Conservation (phyloP, 805 yeast genomes). For the Zygosaccharomyces bailii region DNA sequence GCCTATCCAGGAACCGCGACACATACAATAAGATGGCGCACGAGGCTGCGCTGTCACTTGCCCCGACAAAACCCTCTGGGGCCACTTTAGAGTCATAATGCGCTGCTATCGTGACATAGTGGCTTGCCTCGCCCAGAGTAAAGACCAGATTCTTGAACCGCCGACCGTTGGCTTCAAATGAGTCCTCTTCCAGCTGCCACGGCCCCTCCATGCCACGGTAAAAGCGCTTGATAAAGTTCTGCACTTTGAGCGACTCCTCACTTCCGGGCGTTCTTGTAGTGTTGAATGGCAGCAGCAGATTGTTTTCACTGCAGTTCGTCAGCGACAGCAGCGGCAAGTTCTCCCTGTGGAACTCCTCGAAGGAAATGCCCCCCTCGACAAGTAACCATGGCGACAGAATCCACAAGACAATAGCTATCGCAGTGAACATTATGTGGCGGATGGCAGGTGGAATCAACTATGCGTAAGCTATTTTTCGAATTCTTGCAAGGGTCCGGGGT, state of each 20-base stretch:
- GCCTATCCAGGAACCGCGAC: slow-evolving; percentile 35
- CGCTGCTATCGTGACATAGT: slow-evolving; percentile 44
- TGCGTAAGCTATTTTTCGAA: too few species aligned
- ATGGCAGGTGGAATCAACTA: too few species aligned
- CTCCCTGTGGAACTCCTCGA: slow-evolving; percentile 8
- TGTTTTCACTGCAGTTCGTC: slow-evolving; percentile 6
- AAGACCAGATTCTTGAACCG: slow-evolving; percentile 41
- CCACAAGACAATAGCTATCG: too few species aligned
- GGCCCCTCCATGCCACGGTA: slow-evolving; percentile 30
- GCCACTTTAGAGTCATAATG: slow-evolving; percentile 51
- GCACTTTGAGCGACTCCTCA: slow-evolving; percentile 38
- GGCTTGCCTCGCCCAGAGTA: slow-evolving; percentile 26
- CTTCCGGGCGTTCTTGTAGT: slow-evolving; percentile 44
- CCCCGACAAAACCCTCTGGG: slow-evolving; percentile 58
- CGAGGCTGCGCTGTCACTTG: slow-evolving; percentile 57
- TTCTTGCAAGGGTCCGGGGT: too few species aligned
- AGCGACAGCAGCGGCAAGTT: slow-evolving; percentile 11
- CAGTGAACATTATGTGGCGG: too few species aligned
- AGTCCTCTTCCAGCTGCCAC: slow-evolving; percentile 33
- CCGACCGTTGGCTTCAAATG: slow-evolving; percentile 38
- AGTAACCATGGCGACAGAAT: not conserved
- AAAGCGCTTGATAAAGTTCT: slow-evolving; percentile 37
- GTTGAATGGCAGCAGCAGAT: slow-evolving; percentile 35
- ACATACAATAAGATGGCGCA: slow-evolving; percentile 50
- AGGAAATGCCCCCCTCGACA: slow-evolving; percentile 2